phyloP scores from a whole-genome alignment of 148 eudicot species.

The Rhododendron vialii region DNA sequence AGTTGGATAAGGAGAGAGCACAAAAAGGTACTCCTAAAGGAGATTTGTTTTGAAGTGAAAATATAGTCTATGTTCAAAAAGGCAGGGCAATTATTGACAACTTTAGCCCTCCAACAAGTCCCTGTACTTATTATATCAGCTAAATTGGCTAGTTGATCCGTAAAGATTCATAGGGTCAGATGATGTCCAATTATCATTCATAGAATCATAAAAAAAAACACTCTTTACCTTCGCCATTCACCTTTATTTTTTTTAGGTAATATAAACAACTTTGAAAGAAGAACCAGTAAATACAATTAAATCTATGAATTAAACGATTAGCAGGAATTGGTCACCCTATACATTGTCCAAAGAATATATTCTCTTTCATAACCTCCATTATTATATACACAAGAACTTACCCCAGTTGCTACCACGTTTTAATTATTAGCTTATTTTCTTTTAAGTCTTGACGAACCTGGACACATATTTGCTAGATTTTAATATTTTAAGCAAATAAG shows the following conservation, averaged over 20 bases:
- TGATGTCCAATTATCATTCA: too few species aligned
- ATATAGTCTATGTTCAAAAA: background rate
- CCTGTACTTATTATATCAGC: background rate
- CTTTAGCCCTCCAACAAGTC: background rate
- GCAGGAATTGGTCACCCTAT: background rate
- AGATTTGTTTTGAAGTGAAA: background rate
- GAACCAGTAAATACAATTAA: background rate
- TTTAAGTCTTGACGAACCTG: background rate
- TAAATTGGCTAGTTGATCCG: background rate
- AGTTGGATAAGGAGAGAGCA: background rate
- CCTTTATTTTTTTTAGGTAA: background rate
- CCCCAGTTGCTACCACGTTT: background rate
- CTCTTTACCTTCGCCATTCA: background rate
- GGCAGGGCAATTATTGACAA: slow-evolving; percentile 6
- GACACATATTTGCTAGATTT: too few species aligned
- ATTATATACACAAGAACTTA: background rate
- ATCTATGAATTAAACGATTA: too few species aligned
- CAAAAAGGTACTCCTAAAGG: background rate
- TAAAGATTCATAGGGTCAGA: background rate
- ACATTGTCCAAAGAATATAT: background rate
- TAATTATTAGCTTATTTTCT: too few species aligned
- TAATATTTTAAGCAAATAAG: too few species aligned
- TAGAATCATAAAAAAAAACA: background rate
- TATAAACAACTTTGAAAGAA: background rate
- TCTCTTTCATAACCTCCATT: background rate